A percentile compares a stretch with the other conserved stretches of the same genome.
These are phyloP conservation scores for Blastocystis sp. DNA, from an alignment of 352 stramenopile genomes.

Conservation along the genomic window DNA sequence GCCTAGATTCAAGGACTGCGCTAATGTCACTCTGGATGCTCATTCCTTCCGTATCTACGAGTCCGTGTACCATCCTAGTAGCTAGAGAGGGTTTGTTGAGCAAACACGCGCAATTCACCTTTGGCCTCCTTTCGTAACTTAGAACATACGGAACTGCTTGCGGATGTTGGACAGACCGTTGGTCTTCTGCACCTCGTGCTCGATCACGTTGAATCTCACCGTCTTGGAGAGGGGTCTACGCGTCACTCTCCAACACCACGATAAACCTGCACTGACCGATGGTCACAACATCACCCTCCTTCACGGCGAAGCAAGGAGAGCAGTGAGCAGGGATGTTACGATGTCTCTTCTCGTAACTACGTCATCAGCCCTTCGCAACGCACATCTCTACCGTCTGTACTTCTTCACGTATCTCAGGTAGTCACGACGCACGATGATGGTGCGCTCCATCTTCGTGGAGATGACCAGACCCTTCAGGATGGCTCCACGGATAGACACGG, in stretches of 20 bases:
- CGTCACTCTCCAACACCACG: conserved; percentile 90
- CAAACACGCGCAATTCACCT: conserved; percentile 47
- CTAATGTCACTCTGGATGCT: conserved; percentile 37
- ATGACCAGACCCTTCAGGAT: conserved; percentile 85
- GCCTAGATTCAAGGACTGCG: conserved; percentile 26
- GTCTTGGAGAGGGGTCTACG: conserved; percentile 76
- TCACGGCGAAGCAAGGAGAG: conserved; percentile 85
- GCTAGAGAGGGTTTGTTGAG: not conserved
- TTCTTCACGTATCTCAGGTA: too few species aligned
- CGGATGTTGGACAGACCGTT: conserved; percentile 92
- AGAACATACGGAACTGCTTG: conserved; percentile 98
- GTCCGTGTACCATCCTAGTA: not conserved
- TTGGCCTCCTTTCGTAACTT: conserved; percentile 73
- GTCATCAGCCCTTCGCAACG: too few species aligned
- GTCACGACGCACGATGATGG: conserved; percentile 91
- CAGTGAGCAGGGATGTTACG: too few species aligned
- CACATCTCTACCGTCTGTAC: too few species aligned
- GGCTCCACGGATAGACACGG: too few species aligned
- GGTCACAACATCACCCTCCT: conserved; percentile 98
- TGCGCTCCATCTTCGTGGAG: conserved; percentile 99
- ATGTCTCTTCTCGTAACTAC: too few species aligned
- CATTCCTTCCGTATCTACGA: conserved; percentile 37
- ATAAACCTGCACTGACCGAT: conserved; percentile 75
- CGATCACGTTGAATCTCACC: too few species aligned
- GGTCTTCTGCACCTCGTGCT: conserved; percentile 76